phyloP scores from a whole-genome alignment of 371 early-diverging fungal species.

The Mortierella sp. region DNA sequence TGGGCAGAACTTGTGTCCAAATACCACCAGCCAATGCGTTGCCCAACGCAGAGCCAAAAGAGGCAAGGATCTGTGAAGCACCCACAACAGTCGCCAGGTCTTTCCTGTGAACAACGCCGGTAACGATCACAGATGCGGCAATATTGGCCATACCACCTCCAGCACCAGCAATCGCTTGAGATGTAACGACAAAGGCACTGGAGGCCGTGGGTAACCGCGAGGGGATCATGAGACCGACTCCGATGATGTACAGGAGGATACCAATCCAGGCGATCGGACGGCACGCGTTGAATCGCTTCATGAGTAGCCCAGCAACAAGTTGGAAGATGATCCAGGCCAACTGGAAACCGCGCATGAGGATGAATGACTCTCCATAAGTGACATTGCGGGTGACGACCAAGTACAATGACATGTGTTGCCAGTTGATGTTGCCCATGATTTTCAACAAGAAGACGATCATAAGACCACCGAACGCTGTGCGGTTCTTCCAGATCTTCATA shows the following conservation, averaged over 20 bases:
- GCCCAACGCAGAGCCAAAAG: slow-evolving; percentile 57
- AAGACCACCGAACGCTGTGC: slow-evolving; percentile 60
- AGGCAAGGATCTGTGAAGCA: slow-evolving; percentile 51
- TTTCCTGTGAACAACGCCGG: slow-evolving; percentile 34
- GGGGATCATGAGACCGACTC: slow-evolving; percentile 62
- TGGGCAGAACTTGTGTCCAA: slow-evolving; percentile 60
- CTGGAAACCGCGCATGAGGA: slow-evolving; percentile 58
- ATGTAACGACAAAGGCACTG: slow-evolving; percentile 56
- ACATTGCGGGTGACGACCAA: slow-evolving; percentile 59
- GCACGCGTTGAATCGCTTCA: slow-evolving; percentile 54
- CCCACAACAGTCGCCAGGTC: slow-evolving; percentile 59
- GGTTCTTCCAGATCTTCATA: slow-evolving; percentile 56
- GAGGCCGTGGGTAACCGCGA: slow-evolving; percentile 55
- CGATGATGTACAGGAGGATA: slow-evolving; percentile 49
- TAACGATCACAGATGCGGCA: slow-evolving; percentile 38
- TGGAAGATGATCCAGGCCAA: slow-evolving; percentile 53
- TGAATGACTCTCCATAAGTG: slow-evolving; percentile 27
- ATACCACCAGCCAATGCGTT: slow-evolving; percentile 58
- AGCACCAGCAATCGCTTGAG: slow-evolving; percentile 58
- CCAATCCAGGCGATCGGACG: slow-evolving; percentile 59
- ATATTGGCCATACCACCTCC: slow-evolving; percentile 59
- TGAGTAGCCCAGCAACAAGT: slow-evolving; percentile 46
- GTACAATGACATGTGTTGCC: slow-evolving; percentile 57
- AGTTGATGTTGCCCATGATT: slow-evolving; percentile 52
- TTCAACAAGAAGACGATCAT: slow-evolving; percentile 55